Evolutionary conservation across 2,329 filamentous ascomycete genomes (phyloP).

Genomic region (Diaporthe ampelina): DNA sequence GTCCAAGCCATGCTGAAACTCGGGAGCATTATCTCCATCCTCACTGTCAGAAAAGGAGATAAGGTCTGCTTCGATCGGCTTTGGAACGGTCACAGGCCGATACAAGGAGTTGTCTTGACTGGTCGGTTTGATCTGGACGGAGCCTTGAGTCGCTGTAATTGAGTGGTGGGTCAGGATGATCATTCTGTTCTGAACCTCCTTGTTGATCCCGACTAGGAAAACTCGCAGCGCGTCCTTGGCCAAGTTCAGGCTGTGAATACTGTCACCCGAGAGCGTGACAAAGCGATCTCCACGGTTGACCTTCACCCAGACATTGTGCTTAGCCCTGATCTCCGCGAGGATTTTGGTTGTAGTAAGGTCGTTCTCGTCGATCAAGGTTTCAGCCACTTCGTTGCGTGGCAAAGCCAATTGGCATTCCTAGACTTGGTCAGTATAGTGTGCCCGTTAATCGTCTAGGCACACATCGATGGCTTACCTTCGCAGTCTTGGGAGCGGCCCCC

Average conservation of each 20-base stretch:
- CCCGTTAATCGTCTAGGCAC: neutral
- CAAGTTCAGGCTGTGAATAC: constrained; percentile 4
- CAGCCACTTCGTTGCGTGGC: constrained; percentile 19
- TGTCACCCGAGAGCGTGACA: constrained; percentile 6
- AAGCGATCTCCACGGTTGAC: neutral
- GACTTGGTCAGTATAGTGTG: neutral
- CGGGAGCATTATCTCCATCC: neutral
- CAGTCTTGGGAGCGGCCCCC: neutral
- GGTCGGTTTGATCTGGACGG: constrained; percentile 23
- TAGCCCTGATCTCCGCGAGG: constrained; percentile 24
- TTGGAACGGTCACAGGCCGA: neutral
- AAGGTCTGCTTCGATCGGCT: neutral
- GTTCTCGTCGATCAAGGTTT: constrained; percentile 19
- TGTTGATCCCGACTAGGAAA: constrained; percentile 27
- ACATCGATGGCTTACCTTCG: neutral
- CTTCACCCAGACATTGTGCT: constrained; percentile 26
- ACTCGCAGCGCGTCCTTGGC: constrained; percentile 27
- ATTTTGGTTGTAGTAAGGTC: constrained; percentile 22
- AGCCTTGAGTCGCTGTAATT: neutral
- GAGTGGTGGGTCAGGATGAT: constrained; percentile 6
- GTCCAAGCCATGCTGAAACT: neutral
- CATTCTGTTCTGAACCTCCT: constrained; percentile 16
- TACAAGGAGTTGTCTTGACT: neutral
- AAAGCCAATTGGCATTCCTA: constrained; percentile 31
- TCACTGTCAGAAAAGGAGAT: neutral